Percentiles rank a stretch among this genome's conserved stretches.
phyloP scores from a whole-genome alignment of 202 grass and related monocot genomes.

The Saccharum hybrid region DNA sequence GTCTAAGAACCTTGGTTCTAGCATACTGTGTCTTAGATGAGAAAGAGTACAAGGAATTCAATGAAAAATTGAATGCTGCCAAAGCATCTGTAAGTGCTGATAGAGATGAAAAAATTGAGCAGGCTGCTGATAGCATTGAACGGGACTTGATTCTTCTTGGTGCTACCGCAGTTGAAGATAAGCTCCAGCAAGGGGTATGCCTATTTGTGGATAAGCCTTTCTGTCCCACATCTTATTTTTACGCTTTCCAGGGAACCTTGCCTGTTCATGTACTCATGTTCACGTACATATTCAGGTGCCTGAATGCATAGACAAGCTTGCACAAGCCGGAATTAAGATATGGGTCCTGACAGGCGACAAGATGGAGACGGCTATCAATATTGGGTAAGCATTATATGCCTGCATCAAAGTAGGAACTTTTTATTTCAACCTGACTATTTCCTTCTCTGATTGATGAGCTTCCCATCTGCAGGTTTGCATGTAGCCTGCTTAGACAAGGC shows the following conservation, averaged over 20 bases:
- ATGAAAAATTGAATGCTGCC: conserved; percentile 62
- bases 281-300: conserved; percentile 69
- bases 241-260: background rate
- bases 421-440: conserved; percentile 36
- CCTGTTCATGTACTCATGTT: conserved; percentile 15
- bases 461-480: conserved; percentile 80
- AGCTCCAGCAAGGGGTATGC: conserved; percentile 89
- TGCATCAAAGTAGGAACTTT: conserved; percentile 21
- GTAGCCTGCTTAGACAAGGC: conserved; percentile 95
- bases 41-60: conserved; percentile 69
- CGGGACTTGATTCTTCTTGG: conserved; percentile 87
- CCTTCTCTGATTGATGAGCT: conserved; percentile 48
- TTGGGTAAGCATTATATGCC: conserved; percentile 64
- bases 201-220: conserved; percentile 16
- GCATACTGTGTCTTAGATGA: conserved; percentile 82
- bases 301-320: conserved; percentile 98
- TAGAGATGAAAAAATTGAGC: conserved; percentile 89
- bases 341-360: conserved; percentile 99
- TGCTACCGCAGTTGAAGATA: conserved; percentile 99
- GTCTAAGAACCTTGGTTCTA: conserved; percentile 93
- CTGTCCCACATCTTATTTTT: conserved; percentile 33
- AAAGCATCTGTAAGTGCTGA: conserved; percentile 71
- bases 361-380: conserved; percentile 99
- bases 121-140: conserved; percentile 77
- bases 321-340: conserved; percentile 94